Conservation (phyloP, 202 grass and related monocot species). For the Alloteropsis angusta region DNA sequence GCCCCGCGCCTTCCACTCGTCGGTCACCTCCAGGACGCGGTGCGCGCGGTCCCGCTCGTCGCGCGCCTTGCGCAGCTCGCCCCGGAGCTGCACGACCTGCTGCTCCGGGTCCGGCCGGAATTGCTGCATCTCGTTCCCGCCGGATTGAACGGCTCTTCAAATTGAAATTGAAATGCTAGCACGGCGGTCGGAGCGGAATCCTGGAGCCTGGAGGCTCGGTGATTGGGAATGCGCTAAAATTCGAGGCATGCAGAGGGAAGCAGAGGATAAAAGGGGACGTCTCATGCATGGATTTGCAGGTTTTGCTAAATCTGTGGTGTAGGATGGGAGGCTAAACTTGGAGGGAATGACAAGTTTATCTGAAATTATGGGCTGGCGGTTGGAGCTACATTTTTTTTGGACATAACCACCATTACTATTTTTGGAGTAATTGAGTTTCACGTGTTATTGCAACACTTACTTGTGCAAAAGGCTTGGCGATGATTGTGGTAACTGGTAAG, state of each 20-base stretch:
- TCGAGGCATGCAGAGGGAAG: conserved; percentile 22
- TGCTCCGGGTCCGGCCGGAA: conserved; percentile 39
- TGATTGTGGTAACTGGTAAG: no score
- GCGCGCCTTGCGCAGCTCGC: conserved; percentile 55
- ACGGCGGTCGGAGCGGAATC: not conserved
- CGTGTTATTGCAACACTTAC: not conserved
- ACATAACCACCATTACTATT: not conserved
- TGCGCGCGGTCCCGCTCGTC: conserved; percentile 55
- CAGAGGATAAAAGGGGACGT: conserved; percentile 12
- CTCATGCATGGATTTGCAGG: not conserved
- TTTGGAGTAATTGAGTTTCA: not conserved
- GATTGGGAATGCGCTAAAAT: conserved; percentile 29
- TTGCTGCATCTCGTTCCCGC: conserved; percentile 18
- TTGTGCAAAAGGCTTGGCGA: not conserved
- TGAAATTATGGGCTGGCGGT: not conserved
- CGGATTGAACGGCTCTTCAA: not conserved
- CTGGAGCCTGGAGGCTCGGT: conserved; percentile 4
- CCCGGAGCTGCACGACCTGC: conserved; percentile 53
- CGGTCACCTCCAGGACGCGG: conserved; percentile 53
- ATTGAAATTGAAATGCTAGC: conserved; percentile 1
- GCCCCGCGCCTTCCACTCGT: conserved; percentile 38
- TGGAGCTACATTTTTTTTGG: not conserved
- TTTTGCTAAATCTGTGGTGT: conserved; percentile 19
- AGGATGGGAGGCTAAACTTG: conserved; percentile 22
- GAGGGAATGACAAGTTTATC: not conserved